Evolutionary conservation across 179 eudicot species (phyloP).

Genomic region (Drosera spatulata): DNA sequence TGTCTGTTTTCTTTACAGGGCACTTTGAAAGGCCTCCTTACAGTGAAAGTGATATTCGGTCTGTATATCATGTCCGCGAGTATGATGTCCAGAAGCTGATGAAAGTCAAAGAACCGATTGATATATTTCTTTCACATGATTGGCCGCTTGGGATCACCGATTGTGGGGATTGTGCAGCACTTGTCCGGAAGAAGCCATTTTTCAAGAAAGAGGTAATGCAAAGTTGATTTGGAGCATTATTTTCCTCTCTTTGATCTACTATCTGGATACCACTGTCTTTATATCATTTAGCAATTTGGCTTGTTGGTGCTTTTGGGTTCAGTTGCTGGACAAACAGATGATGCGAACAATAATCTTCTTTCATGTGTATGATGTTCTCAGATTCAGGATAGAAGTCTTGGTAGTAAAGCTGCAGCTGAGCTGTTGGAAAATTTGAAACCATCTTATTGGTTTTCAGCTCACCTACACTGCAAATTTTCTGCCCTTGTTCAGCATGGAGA

Average conservation of each 20-base stretch:
- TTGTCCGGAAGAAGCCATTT: constrained; percentile 52
- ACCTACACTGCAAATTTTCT: constrained; percentile 88
- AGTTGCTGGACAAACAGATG: too few species aligned
- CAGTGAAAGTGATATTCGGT: constrained; percentile 53
- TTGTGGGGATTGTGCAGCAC: constrained; percentile 58
- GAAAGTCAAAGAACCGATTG: constrained; percentile 82
- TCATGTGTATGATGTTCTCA: constrained; percentile 10
- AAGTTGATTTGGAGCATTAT: background rate
- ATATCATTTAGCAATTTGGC: too few species aligned
- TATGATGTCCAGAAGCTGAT: constrained; percentile 82
- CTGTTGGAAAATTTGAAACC: constrained; percentile 75
- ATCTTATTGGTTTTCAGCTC: constrained; percentile 95
- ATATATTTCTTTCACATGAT: constrained; percentile 95
- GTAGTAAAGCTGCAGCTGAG: constrained; percentile 86
- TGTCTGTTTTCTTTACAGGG: constrained; percentile 38
- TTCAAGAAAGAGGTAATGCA: constrained; percentile 65
- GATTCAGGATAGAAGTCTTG: constrained; percentile 67
- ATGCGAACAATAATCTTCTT: too few species aligned
- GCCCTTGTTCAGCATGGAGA: constrained; percentile 79
- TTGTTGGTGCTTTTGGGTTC: too few species aligned
- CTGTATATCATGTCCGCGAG: constrained; percentile 93
- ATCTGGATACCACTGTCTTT: too few species aligned
- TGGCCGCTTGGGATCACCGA: constrained; percentile 95
- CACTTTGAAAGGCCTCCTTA: constrained; percentile 90
- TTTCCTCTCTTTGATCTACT: too few species aligned